Conservation (phyloP, 2,329 filamentous ascomycete species). For the Diplodia scrobiculata region DNA sequence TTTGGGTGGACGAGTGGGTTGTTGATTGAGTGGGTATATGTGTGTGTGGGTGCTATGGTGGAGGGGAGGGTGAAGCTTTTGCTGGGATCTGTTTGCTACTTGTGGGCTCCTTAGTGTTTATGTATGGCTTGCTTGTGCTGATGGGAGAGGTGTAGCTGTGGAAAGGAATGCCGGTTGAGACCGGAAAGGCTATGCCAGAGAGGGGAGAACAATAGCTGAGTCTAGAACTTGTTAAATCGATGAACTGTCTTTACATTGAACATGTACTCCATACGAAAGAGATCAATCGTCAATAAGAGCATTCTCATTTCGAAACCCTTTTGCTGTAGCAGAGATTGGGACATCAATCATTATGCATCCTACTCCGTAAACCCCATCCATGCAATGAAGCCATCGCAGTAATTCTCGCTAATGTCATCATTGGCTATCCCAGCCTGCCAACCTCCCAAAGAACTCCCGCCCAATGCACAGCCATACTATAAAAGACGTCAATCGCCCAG, state of each 20-base stretch:
- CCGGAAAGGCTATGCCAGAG: no score
- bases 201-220: no score
- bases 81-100: neutral
- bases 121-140: no score
- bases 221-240: no score
- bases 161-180: no score
- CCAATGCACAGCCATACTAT: neutral
- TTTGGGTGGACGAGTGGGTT: constrained; percentile 41
- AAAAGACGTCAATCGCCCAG: neutral
- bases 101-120: neutral
- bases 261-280: no score
- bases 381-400: neutral
- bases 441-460: neutral
- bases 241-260: no score
- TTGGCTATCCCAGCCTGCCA: neutral
- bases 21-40: neutral
- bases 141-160: no score
- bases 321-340: neutral
- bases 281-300: neutral
- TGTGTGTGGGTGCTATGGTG: no score
- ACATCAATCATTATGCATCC: neutral
- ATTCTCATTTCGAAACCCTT: neutral
- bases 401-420: neutral
- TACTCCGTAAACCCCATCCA: neutral
- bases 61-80: neutral